These are phyloP conservation scores for Schrenkiella parvula DNA, from an alignment of 345 rosid genomes.

Conservation along the genomic window DNA sequence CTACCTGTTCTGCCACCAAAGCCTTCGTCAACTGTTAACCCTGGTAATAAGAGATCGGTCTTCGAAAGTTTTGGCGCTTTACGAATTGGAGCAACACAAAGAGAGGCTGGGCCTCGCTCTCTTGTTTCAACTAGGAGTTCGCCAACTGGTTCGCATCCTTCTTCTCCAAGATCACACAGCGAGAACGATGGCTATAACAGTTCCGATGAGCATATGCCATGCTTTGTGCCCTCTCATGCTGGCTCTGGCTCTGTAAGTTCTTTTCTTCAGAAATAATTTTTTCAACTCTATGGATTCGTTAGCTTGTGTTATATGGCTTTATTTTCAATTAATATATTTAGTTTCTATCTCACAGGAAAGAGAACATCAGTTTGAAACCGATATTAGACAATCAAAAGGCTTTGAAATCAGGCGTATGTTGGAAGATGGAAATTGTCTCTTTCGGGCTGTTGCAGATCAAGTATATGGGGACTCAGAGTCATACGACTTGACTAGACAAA, in stretches of 20 bases:
- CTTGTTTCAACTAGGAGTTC: slow-evolving; percentile 72
- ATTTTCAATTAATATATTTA: not conserved
- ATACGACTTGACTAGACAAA: slow-evolving; percentile 68
- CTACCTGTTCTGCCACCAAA: slow-evolving; percentile 91
- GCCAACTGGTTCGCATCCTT: slow-evolving; percentile 84
- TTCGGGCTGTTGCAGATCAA: slow-evolving; percentile 98
- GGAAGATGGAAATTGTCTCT: slow-evolving; percentile 99
- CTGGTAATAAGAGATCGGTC: slow-evolving; percentile 46
- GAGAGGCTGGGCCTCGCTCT: slow-evolving; percentile 66
- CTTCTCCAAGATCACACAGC: slow-evolving; percentile 91
- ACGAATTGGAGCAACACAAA: slow-evolving; percentile 60
- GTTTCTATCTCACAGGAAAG: slow-evolving; percentile 59
- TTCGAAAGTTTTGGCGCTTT: slow-evolving; percentile 51
- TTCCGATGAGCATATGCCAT: slow-evolving; percentile 94
- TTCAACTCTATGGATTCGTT: not conserved
- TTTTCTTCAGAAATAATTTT: not conserved
- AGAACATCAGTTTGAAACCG: slow-evolving; percentile 88
- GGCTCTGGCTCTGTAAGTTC: slow-evolving; percentile 70
- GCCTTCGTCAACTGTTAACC: slow-evolving; percentile 39
- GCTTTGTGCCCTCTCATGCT: slow-evolving; percentile 63
- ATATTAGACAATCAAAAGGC: slow-evolving; percentile 68
- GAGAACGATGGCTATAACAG: slow-evolving; percentile 96
- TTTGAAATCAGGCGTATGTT: slow-evolving; percentile 87
- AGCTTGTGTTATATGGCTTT: not conserved
- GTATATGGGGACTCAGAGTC: slow-evolving; percentile 92